phyloP scores from a whole-genome alignment of 306 rosid species.

The Erythrophleum fordii region DNA sequence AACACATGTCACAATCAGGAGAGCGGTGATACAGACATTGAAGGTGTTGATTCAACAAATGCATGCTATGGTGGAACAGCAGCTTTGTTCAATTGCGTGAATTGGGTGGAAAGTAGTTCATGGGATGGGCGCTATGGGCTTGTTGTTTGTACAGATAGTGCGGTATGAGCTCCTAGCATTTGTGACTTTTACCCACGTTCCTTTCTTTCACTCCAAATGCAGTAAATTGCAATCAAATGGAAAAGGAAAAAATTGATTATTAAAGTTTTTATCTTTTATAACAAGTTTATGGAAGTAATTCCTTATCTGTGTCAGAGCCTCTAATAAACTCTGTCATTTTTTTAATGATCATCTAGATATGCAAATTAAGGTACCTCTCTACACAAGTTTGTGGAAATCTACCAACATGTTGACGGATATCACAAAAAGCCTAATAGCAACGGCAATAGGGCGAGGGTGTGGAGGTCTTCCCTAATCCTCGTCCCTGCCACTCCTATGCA shows the following conservation, averaged over 20 bases:
- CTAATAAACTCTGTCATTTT: constrained; percentile 2
- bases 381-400: not conserved
- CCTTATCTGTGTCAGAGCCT: not conserved
- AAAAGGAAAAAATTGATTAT: constrained; percentile 24
- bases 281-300: not conserved
- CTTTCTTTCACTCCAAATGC: not conserved
- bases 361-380: constrained; percentile 5
- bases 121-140: constrained; percentile 99
- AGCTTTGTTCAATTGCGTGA: constrained; percentile 95
- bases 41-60: constrained; percentile 94
- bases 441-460: not conserved
- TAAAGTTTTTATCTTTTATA: not conserved
- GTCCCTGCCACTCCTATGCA: not conserved
- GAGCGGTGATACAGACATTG: constrained; percentile 81
- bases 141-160: constrained; percentile 97
- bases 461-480: not conserved
- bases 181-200: not conserved
- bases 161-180: constrained; percentile 57
- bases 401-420: not conserved
- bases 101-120: constrained; percentile 97
- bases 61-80: constrained; percentile 99
- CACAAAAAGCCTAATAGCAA: not conserved
- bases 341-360: not conserved
- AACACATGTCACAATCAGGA: constrained; percentile 55
- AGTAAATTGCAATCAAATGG: not conserved